These are phyloP conservation scores for Calonectria pteridis DNA, from an alignment of 2,329 filamentous ascomycete genomes.

Conservation along the genomic window DNA sequence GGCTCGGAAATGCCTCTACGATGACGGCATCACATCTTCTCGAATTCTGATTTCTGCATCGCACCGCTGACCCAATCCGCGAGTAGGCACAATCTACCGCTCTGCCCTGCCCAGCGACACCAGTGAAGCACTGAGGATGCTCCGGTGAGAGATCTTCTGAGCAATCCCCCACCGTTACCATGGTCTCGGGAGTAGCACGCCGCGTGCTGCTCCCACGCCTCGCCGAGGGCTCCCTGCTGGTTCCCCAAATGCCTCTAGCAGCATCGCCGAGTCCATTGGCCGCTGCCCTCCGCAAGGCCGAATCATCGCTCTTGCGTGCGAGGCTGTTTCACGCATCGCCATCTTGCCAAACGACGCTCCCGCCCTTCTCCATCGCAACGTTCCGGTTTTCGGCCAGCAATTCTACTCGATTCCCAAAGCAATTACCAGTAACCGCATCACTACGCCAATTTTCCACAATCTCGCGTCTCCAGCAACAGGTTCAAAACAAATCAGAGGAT, in stretches of 20 bases:
- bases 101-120: slow-evolving; percentile 27
- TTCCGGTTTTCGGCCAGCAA: slow-evolving; percentile 36
- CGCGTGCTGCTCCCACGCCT: slow-evolving; percentile 63
- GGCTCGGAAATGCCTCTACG: slow-evolving; percentile 50
- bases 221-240: slow-evolving; percentile 47
- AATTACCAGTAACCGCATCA: slow-evolving; percentile 31
- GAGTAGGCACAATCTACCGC: slow-evolving; percentile 8
- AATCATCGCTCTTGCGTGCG: slow-evolving; percentile 31
- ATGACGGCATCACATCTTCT: slow-evolving; percentile 50
- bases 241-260: slow-evolving; percentile 41
- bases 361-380: slow-evolving; percentile 43
- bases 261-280: slow-evolving; percentile 39
- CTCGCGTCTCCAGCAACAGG: slow-evolving; percentile 38
- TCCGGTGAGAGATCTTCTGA: slow-evolving; percentile 40
- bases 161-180: slow-evolving; percentile 50
- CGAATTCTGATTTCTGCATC: slow-evolving; percentile 37
- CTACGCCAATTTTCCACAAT: slow-evolving; percentile 49
- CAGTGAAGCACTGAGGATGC: slow-evolving; percentile 47
- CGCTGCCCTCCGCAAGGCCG: slow-evolving; percentile 32
- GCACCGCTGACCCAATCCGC: slow-evolving; percentile 24
- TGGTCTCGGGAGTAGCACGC: slow-evolving; percentile 64
- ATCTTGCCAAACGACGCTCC: slow-evolving; percentile 36
- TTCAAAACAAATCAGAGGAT: slow-evolving; percentile 45
- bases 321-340: slow-evolving; percentile 35
- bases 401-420: slow-evolving; percentile 6